Evolutionary conservation across 2,329 filamentous ascomycete genomes (phyloP).

Genomic region (Zarea fungicola): DNA sequence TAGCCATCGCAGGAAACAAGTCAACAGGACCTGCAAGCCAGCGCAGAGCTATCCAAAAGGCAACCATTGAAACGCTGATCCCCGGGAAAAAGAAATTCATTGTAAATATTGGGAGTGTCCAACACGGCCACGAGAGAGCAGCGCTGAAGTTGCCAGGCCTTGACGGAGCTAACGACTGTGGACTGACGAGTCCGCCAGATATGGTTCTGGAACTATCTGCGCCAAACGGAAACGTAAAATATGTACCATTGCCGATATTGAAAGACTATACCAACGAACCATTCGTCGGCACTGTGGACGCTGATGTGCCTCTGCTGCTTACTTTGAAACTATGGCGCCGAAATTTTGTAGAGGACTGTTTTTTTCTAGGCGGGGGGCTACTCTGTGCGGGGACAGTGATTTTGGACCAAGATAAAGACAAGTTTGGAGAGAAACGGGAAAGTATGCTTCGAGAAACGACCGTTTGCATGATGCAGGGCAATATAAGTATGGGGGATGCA

Average conservation of each 20-base stretch:
- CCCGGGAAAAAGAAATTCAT: conserved; percentile 8
- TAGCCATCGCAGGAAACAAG: too few relatives aligned
- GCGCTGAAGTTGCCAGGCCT: conserved; percentile 5
- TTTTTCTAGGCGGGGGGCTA: conserved; percentile 22
- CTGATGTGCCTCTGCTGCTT: conserved; percentile 14
- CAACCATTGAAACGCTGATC: too few relatives aligned
- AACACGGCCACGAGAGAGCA: conserved; percentile 9
- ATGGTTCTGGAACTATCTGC: conserved; percentile 13
- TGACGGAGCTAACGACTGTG: too few relatives aligned
- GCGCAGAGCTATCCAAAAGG: too few relatives aligned
- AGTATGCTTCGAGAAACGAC: conserved; percentile 27
- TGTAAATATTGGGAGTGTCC: conserved; percentile 12
- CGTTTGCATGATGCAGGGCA: conserved; percentile 25
- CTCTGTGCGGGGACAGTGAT: conserved; percentile 24
- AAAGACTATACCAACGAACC: conserved; percentile 20
- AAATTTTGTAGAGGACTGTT: conserved; percentile 3
- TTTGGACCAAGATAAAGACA: conserved; percentile 19
- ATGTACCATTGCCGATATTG: conserved; percentile 20
- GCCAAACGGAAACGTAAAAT: background rate
- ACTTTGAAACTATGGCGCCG: conserved; percentile 18
- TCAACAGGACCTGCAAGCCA: too few relatives aligned
- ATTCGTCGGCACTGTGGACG: conserved; percentile 18
- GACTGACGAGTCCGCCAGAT: too few relatives aligned
- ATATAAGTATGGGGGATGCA: conserved; percentile 22
- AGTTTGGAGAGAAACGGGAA: conserved; percentile 24